phyloP scores from a whole-genome alignment of 2,329 filamentous ascomycete species.

The Uncinocarpus reesii region DNA sequence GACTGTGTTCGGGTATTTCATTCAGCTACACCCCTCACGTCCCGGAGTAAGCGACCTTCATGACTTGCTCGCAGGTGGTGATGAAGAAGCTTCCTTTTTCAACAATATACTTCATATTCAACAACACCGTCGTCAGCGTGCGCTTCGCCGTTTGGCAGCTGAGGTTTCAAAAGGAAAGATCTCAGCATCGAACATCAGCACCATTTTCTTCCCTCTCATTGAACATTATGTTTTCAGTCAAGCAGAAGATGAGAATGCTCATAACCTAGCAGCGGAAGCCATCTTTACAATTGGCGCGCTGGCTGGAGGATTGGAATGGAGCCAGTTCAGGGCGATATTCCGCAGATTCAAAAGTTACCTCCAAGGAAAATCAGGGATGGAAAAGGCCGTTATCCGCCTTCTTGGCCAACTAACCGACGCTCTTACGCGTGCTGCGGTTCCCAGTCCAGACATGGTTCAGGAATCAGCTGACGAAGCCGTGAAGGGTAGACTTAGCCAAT shows the following conservation, averaged over 20 bases:
- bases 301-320: slow-evolving; percentile 72
- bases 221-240: slow-evolving; percentile 90
- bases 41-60: slow-evolving; percentile 62
- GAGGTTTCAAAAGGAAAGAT: slow-evolving; percentile 57
- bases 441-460: slow-evolving; percentile 17
- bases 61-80: slow-evolving; percentile 57
- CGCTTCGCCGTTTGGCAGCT: slow-evolving; percentile 63
- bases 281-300: slow-evolving; percentile 69
- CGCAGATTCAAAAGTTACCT: slow-evolving; percentile 76
- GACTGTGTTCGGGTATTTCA: slow-evolving; percentile 65
- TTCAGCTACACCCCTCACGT: slow-evolving; percentile 61
- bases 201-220: slow-evolving; percentile 80
- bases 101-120: slow-evolving; percentile 86
- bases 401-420: slow-evolving; percentile 73
- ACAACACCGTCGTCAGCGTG: slow-evolving; percentile 71
- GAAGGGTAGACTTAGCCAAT: slow-evolving; percentile 44
- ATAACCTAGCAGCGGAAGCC: slow-evolving; percentile 77
- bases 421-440: slow-evolving; percentile 44
- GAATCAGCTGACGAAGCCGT: slow-evolving; percentile 22
- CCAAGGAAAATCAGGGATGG: slow-evolving; percentile 65
- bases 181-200: slow-evolving; percentile 65
- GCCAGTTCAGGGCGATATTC: slow-evolving; percentile 75
- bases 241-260: slow-evolving; percentile 62
- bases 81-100: slow-evolving; percentile 81
- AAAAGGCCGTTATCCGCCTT: slow-evolving; percentile 76